Evolutionary conservation across 2,329 filamentous ascomycete species (phyloP).

Genomic region (Cladosporium sp.): DNA sequence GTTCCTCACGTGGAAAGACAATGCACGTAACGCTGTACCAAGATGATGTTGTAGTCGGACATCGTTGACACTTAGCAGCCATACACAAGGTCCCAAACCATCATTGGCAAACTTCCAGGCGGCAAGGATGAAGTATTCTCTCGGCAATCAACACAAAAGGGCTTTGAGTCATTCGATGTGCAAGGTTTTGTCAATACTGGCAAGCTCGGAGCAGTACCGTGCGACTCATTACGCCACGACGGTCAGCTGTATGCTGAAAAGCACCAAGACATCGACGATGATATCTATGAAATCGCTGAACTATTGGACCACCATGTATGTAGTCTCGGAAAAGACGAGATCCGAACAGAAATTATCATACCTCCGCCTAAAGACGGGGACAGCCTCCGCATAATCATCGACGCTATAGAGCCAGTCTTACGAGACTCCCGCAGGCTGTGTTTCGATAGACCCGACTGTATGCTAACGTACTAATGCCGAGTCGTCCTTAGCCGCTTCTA

Average conservation of each 20-base stretch:
- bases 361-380: no score
- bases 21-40: not conserved
- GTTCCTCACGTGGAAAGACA: not conserved
- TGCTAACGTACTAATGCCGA: no score
- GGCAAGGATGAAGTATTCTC: not conserved
- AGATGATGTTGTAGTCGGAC: not conserved
- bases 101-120: not conserved
- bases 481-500: no score
- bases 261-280: slow-evolving; percentile 4
- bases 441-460: no score
- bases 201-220: not conserved
- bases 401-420: no score
- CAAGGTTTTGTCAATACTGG: slow-evolving; percentile 8
- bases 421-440: no score
- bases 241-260: not conserved
- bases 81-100: not conserved
- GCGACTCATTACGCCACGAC: slow-evolving; percentile 6
- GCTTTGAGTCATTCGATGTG: not conserved
- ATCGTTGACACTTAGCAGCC: not conserved
- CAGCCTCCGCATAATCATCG: no score
- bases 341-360: no score
- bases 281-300: not conserved
- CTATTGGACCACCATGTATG: not conserved
- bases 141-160: not conserved
- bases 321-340: no score